Base-by-base conservation (phyloP, 2,329 filamentous ascomycete genomes). In the Sclerotinia spermophila region DNA sequence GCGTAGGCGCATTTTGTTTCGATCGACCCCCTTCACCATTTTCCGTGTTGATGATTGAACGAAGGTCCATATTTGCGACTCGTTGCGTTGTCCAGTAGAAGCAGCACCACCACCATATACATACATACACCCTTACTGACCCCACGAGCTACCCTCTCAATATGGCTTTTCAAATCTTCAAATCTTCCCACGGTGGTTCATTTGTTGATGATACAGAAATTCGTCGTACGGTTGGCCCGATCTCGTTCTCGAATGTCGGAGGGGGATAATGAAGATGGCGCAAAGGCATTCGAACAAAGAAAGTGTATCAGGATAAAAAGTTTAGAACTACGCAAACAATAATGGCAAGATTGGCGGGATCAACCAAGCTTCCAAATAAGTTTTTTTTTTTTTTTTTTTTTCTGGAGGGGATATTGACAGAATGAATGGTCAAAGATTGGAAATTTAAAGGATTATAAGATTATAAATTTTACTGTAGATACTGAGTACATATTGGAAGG, bases 41-140 rank as follows among this genome's bases (percentile, higher is more conserved):
- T 73, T 79, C 78, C 38, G 71, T 82, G 77, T 85, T 85, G 81
- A 86, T 83, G 76, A 86, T 85, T 69, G 82, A 84, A 78, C 83
- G 82, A 77, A 86, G 81, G 79, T 86, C 84, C 84, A 86, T 85
- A 77, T 77, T 68, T 77, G 78, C 76, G 77, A 74, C 71, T 73
- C 62, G 72, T 67, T 71, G 69, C 62, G 72, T 67, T 71, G 69
- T 72, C 72, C 73, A 74, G 72, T 64, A 17, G 48, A 11, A 27
- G 48, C 7, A 27, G 72, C 67, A 69, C 72, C 66, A 71, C 68
- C 71, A 75, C 72, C 72, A 74, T 44, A 27, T 64, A 65, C 58
- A 55, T 71, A 74, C 35, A 27, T 64, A 65, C 58, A 55, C 68
- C 73, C 73, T 73, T 74, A 53, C 68, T 56, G 30, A 27, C 72